Percentiles rank a stretch among this genome's conserved stretches.
phyloP scores from a whole-genome alignment of 768 basidiomycete genomes.

The Fistulinella prunicolor region DNA sequence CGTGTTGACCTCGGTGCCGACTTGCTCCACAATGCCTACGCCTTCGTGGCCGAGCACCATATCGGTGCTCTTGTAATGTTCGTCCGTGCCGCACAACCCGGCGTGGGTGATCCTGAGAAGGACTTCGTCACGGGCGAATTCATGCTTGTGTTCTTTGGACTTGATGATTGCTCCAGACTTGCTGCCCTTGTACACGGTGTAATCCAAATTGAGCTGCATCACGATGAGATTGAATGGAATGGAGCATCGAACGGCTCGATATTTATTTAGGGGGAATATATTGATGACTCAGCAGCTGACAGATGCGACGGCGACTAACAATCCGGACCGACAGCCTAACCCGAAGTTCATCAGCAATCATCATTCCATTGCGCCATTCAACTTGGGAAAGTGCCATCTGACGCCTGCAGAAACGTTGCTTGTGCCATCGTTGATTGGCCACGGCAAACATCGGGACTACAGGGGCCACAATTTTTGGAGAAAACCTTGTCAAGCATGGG shows the following conservation, averaged over 20 bases:
- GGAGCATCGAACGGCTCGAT: neutral
- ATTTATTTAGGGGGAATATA: constrained; percentile 3
- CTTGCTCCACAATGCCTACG: constrained; percentile 31
- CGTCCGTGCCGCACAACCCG: constrained; percentile 40
- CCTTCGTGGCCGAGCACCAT: constrained; percentile 43
- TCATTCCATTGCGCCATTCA: no score
- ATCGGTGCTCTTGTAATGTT: constrained; percentile 30
- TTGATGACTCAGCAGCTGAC: no score
- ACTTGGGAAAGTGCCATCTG: no score
- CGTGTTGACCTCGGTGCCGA: constrained; percentile 29
- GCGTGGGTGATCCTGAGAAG: constrained; percentile 33
- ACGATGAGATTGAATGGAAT: neutral
- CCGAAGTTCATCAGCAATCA: no score
- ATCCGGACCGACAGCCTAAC: no score
- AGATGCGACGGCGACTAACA: no score
- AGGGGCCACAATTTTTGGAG: no score
- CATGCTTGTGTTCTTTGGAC: constrained; percentile 9
- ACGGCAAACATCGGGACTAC: no score
- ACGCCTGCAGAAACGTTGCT: no score
- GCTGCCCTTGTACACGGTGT: constrained; percentile 33
- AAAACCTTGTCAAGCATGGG: no score
- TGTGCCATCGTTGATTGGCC: no score
- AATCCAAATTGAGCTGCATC: constrained; percentile 23
- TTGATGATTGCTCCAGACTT: constrained; percentile 17
- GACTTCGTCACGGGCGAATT: constrained; percentile 28